Evolutionary conservation across 495 filamentous ascomycete genomes (phyloP).

Genomic region (Aspergillus olivimuriae): DNA sequence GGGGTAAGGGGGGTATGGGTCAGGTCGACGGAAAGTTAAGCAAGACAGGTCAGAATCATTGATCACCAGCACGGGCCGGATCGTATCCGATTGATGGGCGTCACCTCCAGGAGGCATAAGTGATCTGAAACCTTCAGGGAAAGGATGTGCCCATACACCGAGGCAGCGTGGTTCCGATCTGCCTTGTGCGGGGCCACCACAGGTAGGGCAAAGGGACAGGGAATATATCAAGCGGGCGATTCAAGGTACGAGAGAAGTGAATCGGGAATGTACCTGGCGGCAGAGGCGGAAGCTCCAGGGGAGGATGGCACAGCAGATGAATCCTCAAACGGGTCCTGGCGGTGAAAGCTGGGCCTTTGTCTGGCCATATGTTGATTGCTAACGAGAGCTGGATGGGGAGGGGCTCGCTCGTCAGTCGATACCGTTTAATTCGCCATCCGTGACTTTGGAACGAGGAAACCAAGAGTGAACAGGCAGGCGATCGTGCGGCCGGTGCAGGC

Average conservation of each 20-base stretch:
- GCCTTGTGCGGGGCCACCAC: neutral
- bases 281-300: slow-evolving; percentile 36
- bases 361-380: slow-evolving; percentile 48
- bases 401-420: slow-evolving; percentile 26
- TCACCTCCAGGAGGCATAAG: no score
- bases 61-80: no score
- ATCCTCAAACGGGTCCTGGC: slow-evolving; percentile 46
- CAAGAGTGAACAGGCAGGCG: slow-evolving; percentile 19
- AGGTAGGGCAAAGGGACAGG: neutral
- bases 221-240: neutral
- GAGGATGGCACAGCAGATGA: no score
- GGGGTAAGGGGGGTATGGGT: no score
- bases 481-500: slow-evolving; percentile 8
- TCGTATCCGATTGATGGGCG: no score
- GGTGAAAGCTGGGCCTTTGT: slow-evolving; percentile 40
- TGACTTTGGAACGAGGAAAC: slow-evolving; percentile 20
- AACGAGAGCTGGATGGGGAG: slow-evolving; percentile 26
- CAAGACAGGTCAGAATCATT: no score
- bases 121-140: no score
- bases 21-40: no score
- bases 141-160: no score
- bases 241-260: slow-evolving; percentile 8
- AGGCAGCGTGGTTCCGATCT: neutral
- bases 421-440: slow-evolving; percentile 47
- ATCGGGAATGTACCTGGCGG: slow-evolving; percentile 42